Evolutionary conservation across 2,329 filamentous ascomycete genomes (phyloP).

Genomic region (Macrophomina pseudophaseolina): DNA sequence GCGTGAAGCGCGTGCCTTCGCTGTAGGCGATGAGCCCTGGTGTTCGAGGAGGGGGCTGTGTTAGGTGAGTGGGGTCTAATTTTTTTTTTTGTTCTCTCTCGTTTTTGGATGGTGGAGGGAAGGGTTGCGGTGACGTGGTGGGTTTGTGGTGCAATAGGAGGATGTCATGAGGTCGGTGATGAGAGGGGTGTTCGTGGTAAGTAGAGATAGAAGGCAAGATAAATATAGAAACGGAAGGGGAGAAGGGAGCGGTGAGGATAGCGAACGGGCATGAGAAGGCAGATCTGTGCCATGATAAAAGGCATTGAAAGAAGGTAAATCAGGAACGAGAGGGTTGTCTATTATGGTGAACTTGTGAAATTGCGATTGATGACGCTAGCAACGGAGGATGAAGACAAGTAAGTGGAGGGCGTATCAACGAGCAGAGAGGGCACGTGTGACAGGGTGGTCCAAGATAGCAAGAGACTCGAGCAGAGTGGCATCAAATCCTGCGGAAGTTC

Average conservation of each 20-base stretch:
- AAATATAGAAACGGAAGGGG: constrained; percentile 14
- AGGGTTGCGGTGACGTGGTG: constrained; percentile 6
- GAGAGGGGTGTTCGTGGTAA: not conserved
- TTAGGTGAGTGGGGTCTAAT: not conserved
- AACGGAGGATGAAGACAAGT: not conserved
- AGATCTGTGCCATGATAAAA: not conserved
- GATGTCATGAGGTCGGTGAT: not conserved
- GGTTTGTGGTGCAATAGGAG: not conserved
- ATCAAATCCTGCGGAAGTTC: not conserved
- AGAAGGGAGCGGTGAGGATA: not conserved
- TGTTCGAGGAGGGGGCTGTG: not conserved
- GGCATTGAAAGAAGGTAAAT: not conserved
- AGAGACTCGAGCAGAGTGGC: constrained; percentile 7
- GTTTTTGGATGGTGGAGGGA: not conserved
- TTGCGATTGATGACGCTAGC: not conserved
- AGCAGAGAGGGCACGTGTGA: not conserved
- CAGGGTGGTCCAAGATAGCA: constrained; percentile 9
- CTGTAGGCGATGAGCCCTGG: constrained; percentile 69
- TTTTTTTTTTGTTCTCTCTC: not conserved
- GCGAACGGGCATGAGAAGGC: not conserved
- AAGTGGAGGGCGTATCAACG: not conserved
- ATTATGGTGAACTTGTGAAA: not conserved
- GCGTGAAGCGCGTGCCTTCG: constrained; percentile 66
- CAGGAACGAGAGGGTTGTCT: not conserved
- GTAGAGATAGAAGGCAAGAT: constrained; percentile 11